These are phyloP conservation scores for Torulaspora microellipsoides DNA, from an alignment of 805 yeast species.

Conservation along the genomic window DNA sequence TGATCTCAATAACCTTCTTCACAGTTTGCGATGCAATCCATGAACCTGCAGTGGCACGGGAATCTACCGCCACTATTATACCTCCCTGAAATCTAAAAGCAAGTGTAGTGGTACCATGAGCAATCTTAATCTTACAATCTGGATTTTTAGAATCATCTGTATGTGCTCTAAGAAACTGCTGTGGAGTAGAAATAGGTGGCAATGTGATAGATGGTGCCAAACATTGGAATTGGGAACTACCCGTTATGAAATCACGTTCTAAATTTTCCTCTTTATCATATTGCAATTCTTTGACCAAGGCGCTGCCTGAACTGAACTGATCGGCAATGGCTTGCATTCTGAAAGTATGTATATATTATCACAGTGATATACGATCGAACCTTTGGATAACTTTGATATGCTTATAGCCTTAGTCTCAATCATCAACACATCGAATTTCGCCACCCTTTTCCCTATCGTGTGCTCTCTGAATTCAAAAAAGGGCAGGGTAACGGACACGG, in stretches of 20 bases:
- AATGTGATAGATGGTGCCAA: conserved; percentile 57
- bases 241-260: conserved; percentile 35
- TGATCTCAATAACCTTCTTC: conserved; percentile 93
- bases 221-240: conserved; percentile 28
- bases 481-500: neutral
- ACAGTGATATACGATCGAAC: too few species aligned
- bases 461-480: neutral
- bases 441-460: conserved; percentile 6
- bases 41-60: conserved; percentile 95
- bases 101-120: conserved; percentile 98
- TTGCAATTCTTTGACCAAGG: conserved; percentile 26
- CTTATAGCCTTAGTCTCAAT: neutral
- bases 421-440: neutral
- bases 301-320: conserved; percentile 19
- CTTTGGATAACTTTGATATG: too few species aligned
- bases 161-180: conserved; percentile 93
- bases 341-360: neutral
- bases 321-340: conserved; percentile 36
- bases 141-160: conserved; percentile 93
- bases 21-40: conserved; percentile 99
- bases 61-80: conserved; percentile 92
- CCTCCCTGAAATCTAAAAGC: conserved; percentile 97
- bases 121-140: conserved; percentile 91
- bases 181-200: conserved; percentile 85
- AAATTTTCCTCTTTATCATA: conserved; percentile 33